Evolutionary conservation across 2,329 filamentous ascomycete species (phyloP).

Genomic region (Colletotrichum ledebouriae): DNA sequence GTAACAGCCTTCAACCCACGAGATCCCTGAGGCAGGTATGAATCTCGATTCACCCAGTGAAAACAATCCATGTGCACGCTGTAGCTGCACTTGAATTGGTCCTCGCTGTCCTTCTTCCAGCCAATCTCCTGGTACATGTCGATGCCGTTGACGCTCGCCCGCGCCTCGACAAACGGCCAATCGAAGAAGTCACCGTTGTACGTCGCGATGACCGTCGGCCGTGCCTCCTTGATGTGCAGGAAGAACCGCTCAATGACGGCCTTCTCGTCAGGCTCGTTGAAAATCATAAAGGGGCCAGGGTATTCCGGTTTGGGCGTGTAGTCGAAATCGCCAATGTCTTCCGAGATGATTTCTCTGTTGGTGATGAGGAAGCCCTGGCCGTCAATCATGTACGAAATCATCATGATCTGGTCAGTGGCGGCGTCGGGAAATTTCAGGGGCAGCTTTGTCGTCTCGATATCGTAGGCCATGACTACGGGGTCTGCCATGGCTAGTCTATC

Average conservation of each 20-base stretch:
- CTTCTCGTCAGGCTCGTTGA: slow-evolving; percentile 97
- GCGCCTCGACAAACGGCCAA: slow-evolving; percentile 97
- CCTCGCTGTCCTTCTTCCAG: slow-evolving; percentile 94
- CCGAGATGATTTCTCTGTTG: slow-evolving; percentile 96
- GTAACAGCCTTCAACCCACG: slow-evolving; percentile 98
- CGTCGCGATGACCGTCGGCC: slow-evolving; percentile 97
- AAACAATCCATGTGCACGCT: slow-evolving; percentile 99
- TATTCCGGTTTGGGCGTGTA: slow-evolving; percentile 99
- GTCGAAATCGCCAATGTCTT: slow-evolving; percentile 97
- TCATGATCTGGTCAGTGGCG: slow-evolving; percentile 97
- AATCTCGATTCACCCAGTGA: slow-evolving; percentile 98
- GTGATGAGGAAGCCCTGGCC: slow-evolving; percentile 98
- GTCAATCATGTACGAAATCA: slow-evolving; percentile 99
- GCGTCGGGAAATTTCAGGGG: slow-evolving; percentile 98
- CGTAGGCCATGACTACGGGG: slow-evolving; percentile 98
- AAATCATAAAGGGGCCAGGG: slow-evolving; percentile 94
- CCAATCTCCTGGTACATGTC: slow-evolving; percentile 99
- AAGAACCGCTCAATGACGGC: slow-evolving; percentile 92
- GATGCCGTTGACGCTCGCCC: slow-evolving; percentile 93
- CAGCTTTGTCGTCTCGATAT: slow-evolving; percentile 97
- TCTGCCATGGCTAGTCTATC: slow-evolving; percentile 92
- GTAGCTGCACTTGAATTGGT: slow-evolving; percentile 96
- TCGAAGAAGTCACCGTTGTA: slow-evolving; percentile 99
- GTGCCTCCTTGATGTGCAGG: slow-evolving; percentile 92
- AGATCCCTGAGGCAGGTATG: slow-evolving; percentile 96